phyloP scores from a whole-genome alignment of 2,329 filamentous ascomycete genomes.

The Penicillium oxalicum region DNA sequence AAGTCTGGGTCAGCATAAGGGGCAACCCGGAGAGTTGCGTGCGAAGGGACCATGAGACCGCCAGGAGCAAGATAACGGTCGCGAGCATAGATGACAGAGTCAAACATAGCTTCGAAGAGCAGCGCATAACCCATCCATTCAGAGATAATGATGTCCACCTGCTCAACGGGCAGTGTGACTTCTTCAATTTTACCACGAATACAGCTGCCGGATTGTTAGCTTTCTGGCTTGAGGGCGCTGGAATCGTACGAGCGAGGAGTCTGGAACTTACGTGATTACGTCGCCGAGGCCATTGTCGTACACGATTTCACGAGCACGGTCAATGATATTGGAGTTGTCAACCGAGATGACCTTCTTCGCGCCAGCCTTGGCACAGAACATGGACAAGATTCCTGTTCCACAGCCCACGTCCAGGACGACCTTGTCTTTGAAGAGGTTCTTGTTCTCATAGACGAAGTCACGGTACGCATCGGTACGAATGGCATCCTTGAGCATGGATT shows the following conservation, averaged over 20 bases:
- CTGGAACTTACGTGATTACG: constrained; percentile 55
- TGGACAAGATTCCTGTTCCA: constrained; percentile 76
- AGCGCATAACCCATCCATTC: constrained; percentile 98
- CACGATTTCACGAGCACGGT: constrained; percentile 78
- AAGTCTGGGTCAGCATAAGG: constrained; percentile 74
- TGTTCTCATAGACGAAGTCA: constrained; percentile 91
- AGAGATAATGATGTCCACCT: constrained; percentile 91
- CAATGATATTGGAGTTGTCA: constrained; percentile 85
- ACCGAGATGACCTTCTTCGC: constrained; percentile 83
- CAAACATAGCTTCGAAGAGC: constrained; percentile 92
- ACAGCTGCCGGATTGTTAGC: constrained; percentile 42
- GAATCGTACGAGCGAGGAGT: no score
- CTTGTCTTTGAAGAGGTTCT: constrained; percentile 78
- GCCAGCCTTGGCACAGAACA: constrained; percentile 90
- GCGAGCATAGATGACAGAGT: constrained; percentile 80
- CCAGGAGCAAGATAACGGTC: constrained; percentile 76
- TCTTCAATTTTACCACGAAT: constrained; percentile 85
- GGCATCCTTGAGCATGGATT: constrained; percentile 89
- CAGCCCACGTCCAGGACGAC: constrained; percentile 88
- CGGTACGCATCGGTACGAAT: constrained; percentile 87
- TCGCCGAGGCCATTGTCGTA: constrained; percentile 70
- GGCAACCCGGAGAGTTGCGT: constrained; percentile 75
- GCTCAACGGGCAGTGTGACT: constrained; percentile 65
- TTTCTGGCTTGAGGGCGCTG: background rate
- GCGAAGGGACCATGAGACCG: constrained; percentile 80